These are phyloP conservation scores for Suhomyces choctaworum DNA, from an alignment of 1,139 yeast species.

Conservation along the genomic window DNA sequence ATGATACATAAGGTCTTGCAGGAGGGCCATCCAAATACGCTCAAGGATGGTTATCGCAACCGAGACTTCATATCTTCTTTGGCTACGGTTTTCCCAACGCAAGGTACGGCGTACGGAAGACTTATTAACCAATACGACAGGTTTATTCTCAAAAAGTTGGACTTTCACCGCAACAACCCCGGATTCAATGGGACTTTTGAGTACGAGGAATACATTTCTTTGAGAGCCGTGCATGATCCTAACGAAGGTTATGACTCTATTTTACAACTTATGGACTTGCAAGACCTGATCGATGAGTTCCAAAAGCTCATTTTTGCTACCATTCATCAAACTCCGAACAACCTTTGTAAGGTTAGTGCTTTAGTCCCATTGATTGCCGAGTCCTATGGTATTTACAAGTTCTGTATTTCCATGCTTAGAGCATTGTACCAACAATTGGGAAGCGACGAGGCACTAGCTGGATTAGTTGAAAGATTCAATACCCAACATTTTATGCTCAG, in stretches of 20 bases:
- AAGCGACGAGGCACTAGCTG: constrained; percentile 74
- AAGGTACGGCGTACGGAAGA: constrained; percentile 61
- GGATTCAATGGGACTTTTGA: constrained; percentile 96
- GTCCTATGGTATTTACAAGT: constrained; percentile 89
- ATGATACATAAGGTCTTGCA: constrained; percentile 91
- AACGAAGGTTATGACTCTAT: constrained; percentile 94
- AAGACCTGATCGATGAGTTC: constrained; percentile 79
- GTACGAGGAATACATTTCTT: constrained; percentile 89
- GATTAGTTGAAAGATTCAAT: constrained; percentile 69
- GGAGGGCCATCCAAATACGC: constrained; percentile 89
- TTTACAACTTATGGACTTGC: constrained; percentile 80
- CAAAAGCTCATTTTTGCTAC: constrained; percentile 78
- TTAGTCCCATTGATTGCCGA: constrained; percentile 92
- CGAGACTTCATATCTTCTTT: constrained; percentile 45
- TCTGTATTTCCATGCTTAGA: constrained; percentile 85
- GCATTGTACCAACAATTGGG: constrained; percentile 81
- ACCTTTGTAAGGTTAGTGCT: constrained; percentile 84
- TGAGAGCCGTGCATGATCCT: constrained; percentile 87
- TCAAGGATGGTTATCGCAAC: constrained; percentile 81
- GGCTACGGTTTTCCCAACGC: constrained; percentile 42
- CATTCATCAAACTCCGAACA: constrained; percentile 60
- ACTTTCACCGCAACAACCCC: constrained; percentile 80
- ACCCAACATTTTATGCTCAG: constrained; percentile 79
- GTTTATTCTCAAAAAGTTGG: constrained; percentile 69
- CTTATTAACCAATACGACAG: constrained; percentile 77